These are phyloP conservation scores for Xerocomus potaroensis DNA, from an alignment of 768 basidiomycete genomes.

Conservation along the genomic window DNA sequence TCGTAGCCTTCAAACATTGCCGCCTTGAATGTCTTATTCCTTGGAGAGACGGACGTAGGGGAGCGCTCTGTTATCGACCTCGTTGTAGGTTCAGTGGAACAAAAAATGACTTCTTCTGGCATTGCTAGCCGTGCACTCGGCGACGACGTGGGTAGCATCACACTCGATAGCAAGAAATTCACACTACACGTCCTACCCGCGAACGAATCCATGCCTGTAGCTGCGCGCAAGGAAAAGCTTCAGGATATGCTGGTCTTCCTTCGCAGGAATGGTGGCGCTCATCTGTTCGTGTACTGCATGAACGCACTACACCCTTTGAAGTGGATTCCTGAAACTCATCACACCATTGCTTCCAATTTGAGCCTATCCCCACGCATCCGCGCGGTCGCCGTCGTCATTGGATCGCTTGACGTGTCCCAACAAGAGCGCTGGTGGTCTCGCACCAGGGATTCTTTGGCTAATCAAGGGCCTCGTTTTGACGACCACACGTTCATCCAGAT, in stretches of 20 bases:
- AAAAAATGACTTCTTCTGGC: not conserved
- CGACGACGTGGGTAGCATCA: conserved; percentile 8
- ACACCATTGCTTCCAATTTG: conserved; percentile 3
- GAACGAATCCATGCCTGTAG: conserved; percentile 2
- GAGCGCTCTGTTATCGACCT: conserved; percentile 19
- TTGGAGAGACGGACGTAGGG: conserved; percentile 20
- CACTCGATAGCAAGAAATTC: conserved; percentile 16
- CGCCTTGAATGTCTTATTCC: conserved; percentile 15
- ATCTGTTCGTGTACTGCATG: conserved; percentile 22
- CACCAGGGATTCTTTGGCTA: conserved; percentile 1
- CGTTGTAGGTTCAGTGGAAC: conserved; percentile 6
- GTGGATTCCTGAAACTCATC: conserved; percentile 14
- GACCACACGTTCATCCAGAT: conserved; percentile 15
- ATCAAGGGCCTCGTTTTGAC: conserved; percentile 13
- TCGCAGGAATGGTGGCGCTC: conserved; percentile 13
- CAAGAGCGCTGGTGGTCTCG: conserved; percentile 21
- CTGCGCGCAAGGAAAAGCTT: conserved; percentile 1
- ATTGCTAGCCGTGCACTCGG: not conserved
- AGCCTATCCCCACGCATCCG: conserved; percentile 2
- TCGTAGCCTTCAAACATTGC: conserved; percentile 6
- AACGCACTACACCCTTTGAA: conserved; percentile 5
- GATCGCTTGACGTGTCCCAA: conserved; percentile 2
- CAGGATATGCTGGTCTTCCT: conserved; percentile 8
- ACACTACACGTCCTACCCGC: conserved; percentile 4
- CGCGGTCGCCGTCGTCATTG: conserved; percentile 17